Evolutionary conservation across 306 rosid species (phyloP).

Genomic region (Cucurbita moschata): DNA sequence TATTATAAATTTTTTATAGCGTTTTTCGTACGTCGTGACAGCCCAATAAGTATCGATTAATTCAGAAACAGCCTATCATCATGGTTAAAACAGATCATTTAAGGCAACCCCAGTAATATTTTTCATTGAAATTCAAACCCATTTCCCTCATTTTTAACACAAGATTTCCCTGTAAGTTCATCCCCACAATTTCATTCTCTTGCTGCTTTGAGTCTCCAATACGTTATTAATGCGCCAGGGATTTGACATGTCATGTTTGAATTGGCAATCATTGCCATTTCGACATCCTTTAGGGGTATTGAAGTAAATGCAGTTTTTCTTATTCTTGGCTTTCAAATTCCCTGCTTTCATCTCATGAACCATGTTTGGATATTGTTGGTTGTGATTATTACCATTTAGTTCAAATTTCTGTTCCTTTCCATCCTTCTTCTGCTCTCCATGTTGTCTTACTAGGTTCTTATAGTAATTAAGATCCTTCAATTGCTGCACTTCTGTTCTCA

Average conservation of each 20-base stretch:
- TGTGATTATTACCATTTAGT: slow-evolving; percentile 22
- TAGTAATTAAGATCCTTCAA: slow-evolving; percentile 49
- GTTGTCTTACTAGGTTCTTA: slow-evolving; percentile 42
- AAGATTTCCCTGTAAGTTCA: slow-evolving; percentile 14
- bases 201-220: slow-evolving; percentile 17
- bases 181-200: slow-evolving; percentile 34
- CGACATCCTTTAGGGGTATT: slow-evolving; percentile 52
- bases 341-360: slow-evolving; percentile 19
- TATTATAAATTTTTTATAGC: too few relatives aligned
- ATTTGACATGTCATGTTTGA: slow-evolving; percentile 29
- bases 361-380: slow-evolving; percentile 18
- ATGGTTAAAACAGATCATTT: too few relatives aligned
- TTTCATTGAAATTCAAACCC: too few relatives aligned
- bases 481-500: slow-evolving; percentile 1
- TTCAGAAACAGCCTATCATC: too few relatives aligned
- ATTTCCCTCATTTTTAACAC: too few relatives aligned
- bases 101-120: too few relatives aligned
- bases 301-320: slow-evolving; percentile 48
- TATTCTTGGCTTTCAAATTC: slow-evolving; percentile 23
- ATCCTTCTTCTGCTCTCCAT: slow-evolving; percentile 23
- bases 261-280: slow-evolving; percentile 46
- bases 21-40: too few relatives aligned
- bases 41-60: too few relatives aligned
- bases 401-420: slow-evolving; percentile 13
- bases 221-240: background rate